Evolutionary conservation across 345 rosid species (phyloP).

Genomic region (Clarkia xantiana): DNA sequence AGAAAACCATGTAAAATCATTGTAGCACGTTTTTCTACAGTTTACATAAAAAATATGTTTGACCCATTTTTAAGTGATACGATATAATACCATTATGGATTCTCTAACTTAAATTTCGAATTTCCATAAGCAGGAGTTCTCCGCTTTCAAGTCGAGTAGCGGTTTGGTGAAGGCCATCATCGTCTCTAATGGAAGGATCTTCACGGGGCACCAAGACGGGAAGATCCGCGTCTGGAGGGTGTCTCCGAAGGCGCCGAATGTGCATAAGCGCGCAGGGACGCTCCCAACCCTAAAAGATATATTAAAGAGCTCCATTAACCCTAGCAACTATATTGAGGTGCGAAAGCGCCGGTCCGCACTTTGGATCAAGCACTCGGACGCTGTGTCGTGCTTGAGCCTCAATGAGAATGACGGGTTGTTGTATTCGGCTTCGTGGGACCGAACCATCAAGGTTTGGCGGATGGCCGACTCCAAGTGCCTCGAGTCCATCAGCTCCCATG

Average conservation of each 20-base stretch:
- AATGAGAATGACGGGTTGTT: slow-evolving; percentile 47
- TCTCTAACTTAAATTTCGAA: too few species aligned
- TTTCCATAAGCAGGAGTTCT: slow-evolving; percentile 32
- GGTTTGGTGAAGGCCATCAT: slow-evolving; percentile 89
- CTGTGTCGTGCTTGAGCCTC: slow-evolving; percentile 70
- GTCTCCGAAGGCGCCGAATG: slow-evolving; percentile 44
- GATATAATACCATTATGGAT: too few species aligned
- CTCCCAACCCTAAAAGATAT: slow-evolving; percentile 78
- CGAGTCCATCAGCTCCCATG: slow-evolving; percentile 72
- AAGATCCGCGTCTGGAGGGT: slow-evolving; percentile 87
- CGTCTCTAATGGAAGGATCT: slow-evolving; percentile 61
- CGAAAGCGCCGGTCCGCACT: slow-evolving; percentile 50
- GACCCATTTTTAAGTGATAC: too few species aligned
- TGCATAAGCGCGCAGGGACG: slow-evolving; percentile 66
- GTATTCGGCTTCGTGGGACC: slow-evolving; percentile 90
- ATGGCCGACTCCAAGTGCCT: slow-evolving; percentile 73
- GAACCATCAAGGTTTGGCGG: slow-evolving; percentile 88
- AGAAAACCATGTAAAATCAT: too few species aligned
- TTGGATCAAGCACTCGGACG: slow-evolving; percentile 92
- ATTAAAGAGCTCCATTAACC: slow-evolving; percentile 71
- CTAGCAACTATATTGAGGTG: slow-evolving; percentile 69
- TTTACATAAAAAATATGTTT: too few species aligned
- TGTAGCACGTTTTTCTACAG: too few species aligned
- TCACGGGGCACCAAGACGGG: slow-evolving; percentile 93
- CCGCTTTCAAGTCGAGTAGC: slow-evolving; percentile 82